Base-by-base conservation (phyloP, 2,329 filamentous ascomycete species). In the Aspergillus japonicus region DNA sequence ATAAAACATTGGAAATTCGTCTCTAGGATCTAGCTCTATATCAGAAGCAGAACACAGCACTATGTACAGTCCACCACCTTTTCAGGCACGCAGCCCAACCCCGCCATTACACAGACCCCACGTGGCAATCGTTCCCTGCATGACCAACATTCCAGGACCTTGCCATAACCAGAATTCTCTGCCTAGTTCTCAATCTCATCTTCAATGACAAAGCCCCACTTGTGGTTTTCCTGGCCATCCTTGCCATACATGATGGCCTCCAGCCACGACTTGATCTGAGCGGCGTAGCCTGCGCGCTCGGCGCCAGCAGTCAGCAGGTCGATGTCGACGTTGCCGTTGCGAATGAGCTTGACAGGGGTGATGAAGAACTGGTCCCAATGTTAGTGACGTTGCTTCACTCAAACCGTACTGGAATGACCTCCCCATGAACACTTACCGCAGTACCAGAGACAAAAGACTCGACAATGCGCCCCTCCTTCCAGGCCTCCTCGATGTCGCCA, bases 371-470 rank as follows among this genome's bases (percentile, higher is more conserved):
- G 14, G 21, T 19, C 16, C 3, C 3, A 21, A 5, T n/a, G 26
- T 62, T 60, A 62, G 56, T 23, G 23, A 23, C 23, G 23, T 23
- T 23, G 23, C 23, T 23, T 23, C 2, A 23, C 23, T 23, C 23
- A 23, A 23, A 23, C 2, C 23, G 23, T 23, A 23, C 23, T 23
- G 23, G 23, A 4, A 23, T 23, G 2, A 2, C 23, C 23, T 23
- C 23, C 23, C 23, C 23, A 23, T 23, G 23, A 23, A 23, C 3
- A 23, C 87, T 81, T 81, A 90, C 88, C 58, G 93, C 93, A 63
- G 93, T 97, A 19, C 94, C 93, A 35, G 90, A 87, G 7, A 90
- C 91, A 72, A 97, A 97, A 1, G 91, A 85, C 79, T 97, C 93
- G 10, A 96, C 74, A 48, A 96, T 75, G 2, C 92, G 82, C 2